A percentile compares a stretch with the other conserved stretches of the same genome.
Conservation (phyloP, 176 grass and related monocot genomes). For the Lolium rigidum region DNA sequence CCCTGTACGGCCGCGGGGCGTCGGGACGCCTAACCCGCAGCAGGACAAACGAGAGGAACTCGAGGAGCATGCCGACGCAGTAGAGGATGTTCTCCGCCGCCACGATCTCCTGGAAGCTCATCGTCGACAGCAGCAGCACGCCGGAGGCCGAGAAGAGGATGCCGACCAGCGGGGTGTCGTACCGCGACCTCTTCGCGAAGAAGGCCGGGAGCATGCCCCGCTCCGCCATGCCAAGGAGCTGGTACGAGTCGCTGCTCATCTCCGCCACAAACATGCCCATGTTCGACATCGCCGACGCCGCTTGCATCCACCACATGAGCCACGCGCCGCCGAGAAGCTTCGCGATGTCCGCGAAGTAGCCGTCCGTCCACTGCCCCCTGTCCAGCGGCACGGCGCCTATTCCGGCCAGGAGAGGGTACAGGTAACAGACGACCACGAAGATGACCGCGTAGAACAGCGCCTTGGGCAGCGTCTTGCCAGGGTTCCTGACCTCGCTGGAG, state of each 20-base stretch:
- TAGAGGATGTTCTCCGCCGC: constrained; percentile 62
- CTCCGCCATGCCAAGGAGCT: constrained; percentile 31
- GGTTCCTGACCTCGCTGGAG: constrained; percentile 6
- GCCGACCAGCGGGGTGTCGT: constrained; percentile 17
- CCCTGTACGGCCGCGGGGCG: constrained; percentile 49
- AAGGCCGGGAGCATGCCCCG: constrained; percentile 28
- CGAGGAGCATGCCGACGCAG: constrained; percentile 26
- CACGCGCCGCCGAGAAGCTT: constrained; percentile 44
- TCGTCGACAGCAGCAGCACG: constrained; percentile 41
- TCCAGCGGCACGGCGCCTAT: constrained; percentile 24
- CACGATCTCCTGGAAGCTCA: constrained; percentile 77
- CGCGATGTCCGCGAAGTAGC: constrained; percentile 30
- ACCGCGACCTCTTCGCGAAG: neutral
- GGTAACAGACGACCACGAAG: constrained; percentile 24
- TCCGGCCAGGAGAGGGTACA: constrained; percentile 24
- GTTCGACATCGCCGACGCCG: constrained; percentile 25
- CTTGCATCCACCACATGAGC: constrained; percentile 31
- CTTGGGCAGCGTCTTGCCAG: constrained; percentile 49
- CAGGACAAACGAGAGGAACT: constrained; percentile 50
- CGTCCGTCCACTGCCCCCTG: constrained; percentile 5
- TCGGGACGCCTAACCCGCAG: constrained; percentile 50
- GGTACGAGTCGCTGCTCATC: constrained; percentile 34
- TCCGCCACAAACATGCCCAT: constrained; percentile 35
- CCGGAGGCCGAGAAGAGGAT: constrained; percentile 31
- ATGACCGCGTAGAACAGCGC: constrained; percentile 42